A percentile compares a stretch with the other conserved stretches of the same genome.
Conservation (phyloP, 176 grass and related monocot species). For the Oryza officinalis region DNA sequence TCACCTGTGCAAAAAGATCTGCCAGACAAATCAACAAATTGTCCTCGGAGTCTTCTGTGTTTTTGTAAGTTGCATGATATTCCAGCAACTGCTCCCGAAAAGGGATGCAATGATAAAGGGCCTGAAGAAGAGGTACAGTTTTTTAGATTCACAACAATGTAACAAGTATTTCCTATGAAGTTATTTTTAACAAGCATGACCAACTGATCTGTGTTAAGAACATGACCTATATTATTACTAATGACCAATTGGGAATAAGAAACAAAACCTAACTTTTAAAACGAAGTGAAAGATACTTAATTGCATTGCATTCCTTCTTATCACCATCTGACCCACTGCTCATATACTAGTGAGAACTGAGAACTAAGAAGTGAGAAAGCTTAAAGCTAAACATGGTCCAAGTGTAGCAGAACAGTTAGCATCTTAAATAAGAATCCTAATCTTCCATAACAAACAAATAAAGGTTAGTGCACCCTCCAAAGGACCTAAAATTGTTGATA, state of each 20-base stretch:
- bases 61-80: slow-evolving; percentile 69
- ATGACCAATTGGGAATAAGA: not conserved
- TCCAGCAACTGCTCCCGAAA: slow-evolving; percentile 84
- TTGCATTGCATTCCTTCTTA: not conserved
- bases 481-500: slow-evolving; percentile 1
- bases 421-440: not conserved
- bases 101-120: slow-evolving; percentile 85
- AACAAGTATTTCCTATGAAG: not conserved
- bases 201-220: not conserved
- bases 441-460: not conserved
- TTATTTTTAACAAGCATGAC: slow-evolving; percentile 27
- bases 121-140: slow-evolving; percentile 55
- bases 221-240: not conserved
- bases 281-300: slow-evolving; percentile 1
- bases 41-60: slow-evolving; percentile 64
- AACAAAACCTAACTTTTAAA: not conserved
- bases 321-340: not conserved
- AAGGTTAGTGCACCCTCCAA: not conserved
- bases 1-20: slow-evolving; percentile 95
- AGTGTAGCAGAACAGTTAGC: not conserved
- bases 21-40: slow-evolving; percentile 87
- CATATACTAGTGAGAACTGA: not conserved
- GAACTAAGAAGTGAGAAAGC: no score
- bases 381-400: slow-evolving; percentile 5
- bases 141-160: not conserved